Evolutionary conservation across 1,284 basidiomycete genomes (phyloP).

Genomic region (Xanthoconium separans): DNA sequence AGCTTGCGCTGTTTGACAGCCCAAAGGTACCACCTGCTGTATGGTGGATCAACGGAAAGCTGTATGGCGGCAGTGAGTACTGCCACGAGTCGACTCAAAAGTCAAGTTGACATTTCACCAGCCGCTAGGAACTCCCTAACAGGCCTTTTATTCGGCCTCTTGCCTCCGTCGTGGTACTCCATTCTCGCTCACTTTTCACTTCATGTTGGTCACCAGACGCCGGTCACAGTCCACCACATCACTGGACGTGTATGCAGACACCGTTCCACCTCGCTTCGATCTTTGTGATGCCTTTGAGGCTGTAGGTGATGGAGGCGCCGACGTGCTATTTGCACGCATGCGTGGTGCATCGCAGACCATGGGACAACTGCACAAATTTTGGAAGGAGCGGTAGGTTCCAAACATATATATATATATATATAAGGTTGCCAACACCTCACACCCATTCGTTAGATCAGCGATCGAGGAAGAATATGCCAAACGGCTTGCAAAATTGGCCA

Average conservation of each 20-base stretch:
- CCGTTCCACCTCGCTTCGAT: slow-evolving; percentile 56
- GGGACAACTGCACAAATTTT: slow-evolving; percentile 84
- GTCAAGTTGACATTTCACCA: no score
- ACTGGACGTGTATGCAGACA: slow-evolving; percentile 60
- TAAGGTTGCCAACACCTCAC: not conserved
- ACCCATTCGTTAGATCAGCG: slow-evolving; percentile 47
- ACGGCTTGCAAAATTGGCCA: slow-evolving; percentile 80
- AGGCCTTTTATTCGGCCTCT: no score
- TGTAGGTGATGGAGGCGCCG: slow-evolving; percentile 80
- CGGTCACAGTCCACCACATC: slow-evolving; percentile 70
- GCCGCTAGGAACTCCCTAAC: no score
- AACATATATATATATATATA: not conserved
- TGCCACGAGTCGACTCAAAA: no score
- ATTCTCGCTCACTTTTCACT: no score
- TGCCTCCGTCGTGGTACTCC: no score
- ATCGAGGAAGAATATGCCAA: slow-evolving; percentile 98
- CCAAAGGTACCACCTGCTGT: no score
- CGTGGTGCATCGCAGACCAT: slow-evolving; percentile 80
- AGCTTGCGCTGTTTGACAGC: no score
- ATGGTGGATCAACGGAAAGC: no score
- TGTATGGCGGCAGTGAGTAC: no score
- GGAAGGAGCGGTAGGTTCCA: slow-evolving; percentile 82
- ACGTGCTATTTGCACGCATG: slow-evolving; percentile 87
- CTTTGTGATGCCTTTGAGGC: slow-evolving; percentile 99
- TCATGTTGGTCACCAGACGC: slow-evolving; percentile 44